Base-by-base conservation (phyloP, 1,139 yeast genomes). In the Suhomyces guaymorum region DNA sequence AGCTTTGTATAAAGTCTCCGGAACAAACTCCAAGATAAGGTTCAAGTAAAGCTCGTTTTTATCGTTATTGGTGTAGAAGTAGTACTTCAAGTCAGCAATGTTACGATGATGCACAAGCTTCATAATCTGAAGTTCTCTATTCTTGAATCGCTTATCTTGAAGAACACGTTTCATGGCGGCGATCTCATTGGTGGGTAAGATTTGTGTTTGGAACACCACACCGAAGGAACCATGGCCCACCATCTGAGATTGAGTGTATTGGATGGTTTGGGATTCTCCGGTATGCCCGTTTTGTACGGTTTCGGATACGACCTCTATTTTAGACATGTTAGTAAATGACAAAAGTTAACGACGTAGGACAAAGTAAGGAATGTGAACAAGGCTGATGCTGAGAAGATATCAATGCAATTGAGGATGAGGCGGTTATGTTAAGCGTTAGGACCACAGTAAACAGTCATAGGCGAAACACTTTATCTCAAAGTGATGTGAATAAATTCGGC, bases 171-270 rank as follows among this genome's bases (percentile, higher is more conserved):
- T 92, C 59, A 94, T 88, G 38, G 98, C 99, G 16, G 94, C 95
- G 23, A 73, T 64, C 53, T 82, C 87, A 42, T 85, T 81, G 23
- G 85, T 72, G 16, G 95, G 92, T 46, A 78, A 61, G 29, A 92
- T 72, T 42, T 78, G 82, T 7, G 96, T 88, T 52, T 88, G 95
- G 57, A 88, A 89, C 18, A 92, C 98, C 21, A 89, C 92, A 4
- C 98, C 98, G 67, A 92, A 92, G 14, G 97, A 89, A 11, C 98
- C 98, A 61, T 88, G 95, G 12, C 98, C 98, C 33, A 90, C 95
- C 73, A 90, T 90, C 52, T 86, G 80, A 39, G 80, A 76, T 54
- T 82, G 87, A 20, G 87, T 78, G 63, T 83, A 85, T 43, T 75
- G 76, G 40, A 86, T 70, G 37, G 75, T 75, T 39, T 72, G 72